Evolutionary conservation across 768 basidiomycete species (phyloP).

Genomic region (Tremella mesenterica): DNA sequence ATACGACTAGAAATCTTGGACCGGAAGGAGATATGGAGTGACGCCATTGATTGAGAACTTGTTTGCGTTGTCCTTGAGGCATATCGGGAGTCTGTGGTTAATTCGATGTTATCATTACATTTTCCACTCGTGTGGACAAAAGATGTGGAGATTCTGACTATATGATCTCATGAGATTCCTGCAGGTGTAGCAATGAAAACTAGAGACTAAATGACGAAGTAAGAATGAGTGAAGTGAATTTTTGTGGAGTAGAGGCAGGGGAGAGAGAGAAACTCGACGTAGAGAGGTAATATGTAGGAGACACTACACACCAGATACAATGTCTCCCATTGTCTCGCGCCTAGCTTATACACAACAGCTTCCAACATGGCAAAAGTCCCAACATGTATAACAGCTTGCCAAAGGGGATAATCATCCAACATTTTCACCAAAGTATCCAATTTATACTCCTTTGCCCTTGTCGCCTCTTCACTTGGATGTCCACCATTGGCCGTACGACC

Average conservation of each 20-base stretch:
- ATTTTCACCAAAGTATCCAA: conserved; percentile 80
- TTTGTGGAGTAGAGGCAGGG: too few relatives aligned
- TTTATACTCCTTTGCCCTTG: conserved; percentile 42
- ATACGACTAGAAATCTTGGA: conserved; percentile 63
- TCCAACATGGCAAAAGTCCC: conserved; percentile 39
- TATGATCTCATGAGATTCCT: too few relatives aligned
- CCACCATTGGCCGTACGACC: conserved; percentile 51
- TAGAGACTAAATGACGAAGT: too few relatives aligned
- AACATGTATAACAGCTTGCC: conserved; percentile 43
- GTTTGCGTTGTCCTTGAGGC: conserved; percentile 22
- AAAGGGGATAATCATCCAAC: conserved; percentile 49
- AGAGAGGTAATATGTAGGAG: not conserved
- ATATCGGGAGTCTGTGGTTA: conserved; percentile 19
- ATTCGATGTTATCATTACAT: not conserved
- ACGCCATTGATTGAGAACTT: conserved; percentile 47
- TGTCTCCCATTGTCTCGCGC: conserved; percentile 74
- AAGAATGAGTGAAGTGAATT: too few relatives aligned
- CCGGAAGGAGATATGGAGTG: conserved; percentile 65
- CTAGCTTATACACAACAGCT: conserved; percentile 61
- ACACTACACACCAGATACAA: conserved; percentile 66
- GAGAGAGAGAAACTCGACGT: not conserved
- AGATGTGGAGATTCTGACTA: too few relatives aligned
- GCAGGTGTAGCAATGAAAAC: too few relatives aligned
- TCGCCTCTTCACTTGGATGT: conserved; percentile 32
- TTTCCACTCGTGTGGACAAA: not conserved